Evolutionary conservation across 768 basidiomycete species (phyloP).

Genomic region (Mycena chlorophos): DNA sequence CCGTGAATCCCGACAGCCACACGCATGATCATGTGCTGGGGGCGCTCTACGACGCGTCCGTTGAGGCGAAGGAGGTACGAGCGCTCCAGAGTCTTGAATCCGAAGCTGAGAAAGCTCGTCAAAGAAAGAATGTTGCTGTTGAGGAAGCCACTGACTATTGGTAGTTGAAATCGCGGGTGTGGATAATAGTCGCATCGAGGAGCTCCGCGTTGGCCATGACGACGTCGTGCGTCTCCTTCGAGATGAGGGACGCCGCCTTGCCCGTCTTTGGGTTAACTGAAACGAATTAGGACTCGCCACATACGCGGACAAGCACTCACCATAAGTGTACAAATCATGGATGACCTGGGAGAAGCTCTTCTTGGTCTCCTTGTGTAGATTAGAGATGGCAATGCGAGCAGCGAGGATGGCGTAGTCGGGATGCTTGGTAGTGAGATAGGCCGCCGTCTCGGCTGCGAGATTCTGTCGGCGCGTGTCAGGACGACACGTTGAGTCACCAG

Average conservation of each 20-base stretch:
- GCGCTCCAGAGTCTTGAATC: constrained; percentile 99
- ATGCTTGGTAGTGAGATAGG: constrained; percentile 94
- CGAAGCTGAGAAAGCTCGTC: constrained; percentile 60
- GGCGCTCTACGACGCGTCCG: constrained; percentile 93
- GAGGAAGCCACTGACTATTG: constrained; percentile 68
- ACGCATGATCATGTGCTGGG: constrained; percentile 99
- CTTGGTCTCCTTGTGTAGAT: constrained; percentile 98
- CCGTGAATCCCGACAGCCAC: constrained; percentile 98
- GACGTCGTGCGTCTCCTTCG: constrained; percentile 78
- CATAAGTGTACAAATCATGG: constrained; percentile 85
- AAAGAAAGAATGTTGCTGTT: neutral
- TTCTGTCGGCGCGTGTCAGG: constrained; percentile 58
- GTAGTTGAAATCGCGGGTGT: constrained; percentile 97
- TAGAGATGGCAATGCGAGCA: constrained; percentile 97
- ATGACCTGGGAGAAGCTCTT: constrained; percentile 94
- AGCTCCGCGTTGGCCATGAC: constrained; percentile 78
- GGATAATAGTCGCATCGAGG: constrained; percentile 94
- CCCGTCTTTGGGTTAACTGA: constrained; percentile 95
- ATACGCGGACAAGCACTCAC: constrained; percentile 40
- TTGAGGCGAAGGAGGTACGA: constrained; percentile 95
- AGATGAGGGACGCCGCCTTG: constrained; percentile 85
- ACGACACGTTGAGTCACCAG: neutral
- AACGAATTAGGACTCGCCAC: neutral
- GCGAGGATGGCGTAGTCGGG: constrained; percentile 98
- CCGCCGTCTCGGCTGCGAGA: constrained; percentile 94